Conservation (phyloP, 1,139 yeast genomes). For the Kluyveromyces marxianus region DNA sequence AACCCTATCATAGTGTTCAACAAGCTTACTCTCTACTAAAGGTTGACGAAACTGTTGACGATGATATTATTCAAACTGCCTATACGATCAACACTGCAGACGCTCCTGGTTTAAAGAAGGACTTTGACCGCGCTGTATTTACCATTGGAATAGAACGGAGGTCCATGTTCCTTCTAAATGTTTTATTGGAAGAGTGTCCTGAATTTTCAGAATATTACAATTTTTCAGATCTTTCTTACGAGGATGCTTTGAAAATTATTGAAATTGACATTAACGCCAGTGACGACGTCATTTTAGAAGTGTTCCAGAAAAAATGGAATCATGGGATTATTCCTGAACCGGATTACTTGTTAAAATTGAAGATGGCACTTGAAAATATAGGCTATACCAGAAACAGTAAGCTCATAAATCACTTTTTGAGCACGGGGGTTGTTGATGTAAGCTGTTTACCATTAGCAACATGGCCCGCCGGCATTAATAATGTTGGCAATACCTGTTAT, state of each 20-base stretch:
- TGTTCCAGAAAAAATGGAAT: conserved; percentile 42
- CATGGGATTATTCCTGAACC: conserved; percentile 27
- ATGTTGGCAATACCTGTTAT: conserved; percentile 93
- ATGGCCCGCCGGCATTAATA: conserved; percentile 87
- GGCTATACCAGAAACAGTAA: conserved; percentile 45
- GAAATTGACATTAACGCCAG: conserved; percentile 40
- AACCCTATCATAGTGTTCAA: conserved; percentile 42
- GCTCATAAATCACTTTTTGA: conserved; percentile 45
- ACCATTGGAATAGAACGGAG: conserved; percentile 51
- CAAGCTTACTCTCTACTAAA: conserved; percentile 59
- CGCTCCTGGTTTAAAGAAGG: conserved; percentile 30
- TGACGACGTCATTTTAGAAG: conserved; percentile 49
- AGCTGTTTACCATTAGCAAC: conserved; percentile 51
- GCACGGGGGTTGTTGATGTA: conserved; percentile 55
- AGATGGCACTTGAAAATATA: conserved; percentile 44
- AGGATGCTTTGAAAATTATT: conserved; percentile 38
- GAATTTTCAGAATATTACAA: conserved; percentile 26
- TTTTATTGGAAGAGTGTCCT: conserved; percentile 27
- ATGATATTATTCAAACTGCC: conserved; percentile 67
- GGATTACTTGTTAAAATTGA: conserved; percentile 40
- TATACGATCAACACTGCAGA: conserved; percentile 57
- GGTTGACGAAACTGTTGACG: conserved; percentile 61
- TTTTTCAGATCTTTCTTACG: conserved; percentile 20
- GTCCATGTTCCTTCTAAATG: conserved; percentile 35
- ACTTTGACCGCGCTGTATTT: conserved; percentile 43